A percentile compares a stretch with the other conserved stretches of the same genome.
Conservation (phyloP, 345 rosid genomes). For the Populus alba region DNA sequence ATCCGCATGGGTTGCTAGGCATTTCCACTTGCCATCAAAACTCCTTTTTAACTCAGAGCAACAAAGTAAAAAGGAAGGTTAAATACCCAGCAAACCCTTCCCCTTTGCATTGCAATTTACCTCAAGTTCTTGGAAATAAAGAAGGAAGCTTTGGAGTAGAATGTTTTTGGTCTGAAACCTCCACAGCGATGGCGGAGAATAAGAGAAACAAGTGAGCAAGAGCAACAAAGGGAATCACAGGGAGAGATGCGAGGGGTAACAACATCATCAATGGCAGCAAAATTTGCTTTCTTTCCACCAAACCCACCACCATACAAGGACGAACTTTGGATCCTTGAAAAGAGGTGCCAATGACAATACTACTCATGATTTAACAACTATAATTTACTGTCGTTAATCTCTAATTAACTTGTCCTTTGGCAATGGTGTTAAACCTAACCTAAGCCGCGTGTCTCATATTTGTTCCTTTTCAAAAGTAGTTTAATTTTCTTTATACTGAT, state of each 20-base stretch:
- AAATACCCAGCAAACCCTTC: background rate
- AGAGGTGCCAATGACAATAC: too few relatives aligned
- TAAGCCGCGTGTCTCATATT: too few relatives aligned
- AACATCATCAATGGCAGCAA: conserved; percentile 97
- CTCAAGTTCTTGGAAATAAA: background rate
- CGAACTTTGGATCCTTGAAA: too few relatives aligned
- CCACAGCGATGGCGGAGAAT: background rate
- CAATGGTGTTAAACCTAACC: too few relatives aligned
- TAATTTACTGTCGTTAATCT: too few relatives aligned
- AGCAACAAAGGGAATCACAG: background rate
- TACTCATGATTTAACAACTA: too few relatives aligned
- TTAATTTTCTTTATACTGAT: too few relatives aligned
- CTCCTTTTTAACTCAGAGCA: conserved; percentile 11
- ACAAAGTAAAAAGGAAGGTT: background rate
- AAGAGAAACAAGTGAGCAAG: conserved; percentile 5
- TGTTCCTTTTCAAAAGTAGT: too few relatives aligned
- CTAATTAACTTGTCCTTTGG: too few relatives aligned
- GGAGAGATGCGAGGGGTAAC: conserved; percentile 81
- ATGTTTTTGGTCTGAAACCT: conserved; percentile 16
- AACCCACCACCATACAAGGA: conserved; percentile 83
- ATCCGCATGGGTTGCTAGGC: conserved; percentile 32
- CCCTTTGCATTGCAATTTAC: background rate
- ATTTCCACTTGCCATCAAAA: conserved; percentile 8
- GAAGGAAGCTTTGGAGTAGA: background rate
- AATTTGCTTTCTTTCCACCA: conserved; percentile 91